Conservation (phyloP, 2,329 filamentous ascomycete species). For the Torrubiellomyces zombiae region DNA sequence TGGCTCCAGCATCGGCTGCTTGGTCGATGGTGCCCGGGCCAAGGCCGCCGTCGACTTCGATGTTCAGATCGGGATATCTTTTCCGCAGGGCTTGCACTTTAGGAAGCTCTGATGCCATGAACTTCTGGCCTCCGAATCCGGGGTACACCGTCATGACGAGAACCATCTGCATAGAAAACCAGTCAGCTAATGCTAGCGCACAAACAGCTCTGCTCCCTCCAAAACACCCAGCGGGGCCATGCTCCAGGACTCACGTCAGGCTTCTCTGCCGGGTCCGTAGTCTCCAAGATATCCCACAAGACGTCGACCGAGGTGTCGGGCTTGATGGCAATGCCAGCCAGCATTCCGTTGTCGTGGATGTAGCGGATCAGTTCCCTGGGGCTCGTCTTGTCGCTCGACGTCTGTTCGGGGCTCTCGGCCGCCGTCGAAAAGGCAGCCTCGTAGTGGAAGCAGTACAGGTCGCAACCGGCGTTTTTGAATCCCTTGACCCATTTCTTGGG, state of each 20-base stretch:
- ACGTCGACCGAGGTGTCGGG: constrained; percentile 83
- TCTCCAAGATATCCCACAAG: constrained; percentile 77
- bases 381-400: constrained; percentile 54
- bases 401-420: constrained; percentile 59
- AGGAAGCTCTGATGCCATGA: constrained; percentile 90
- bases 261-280: constrained; percentile 50
- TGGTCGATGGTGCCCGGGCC: constrained; percentile 81
- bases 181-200: too few relatives aligned
- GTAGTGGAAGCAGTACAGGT: constrained; percentile 99
- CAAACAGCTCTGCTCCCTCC: too few relatives aligned
- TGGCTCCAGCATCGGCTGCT: constrained; percentile 87
- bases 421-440: constrained; percentile 85
- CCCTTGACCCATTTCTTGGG: constrained; percentile 97
- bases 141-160: constrained; percentile 97
- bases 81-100: constrained; percentile 76
- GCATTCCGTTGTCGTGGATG: constrained; percentile 76
- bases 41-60: constrained; percentile 90
- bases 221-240: too few relatives aligned
- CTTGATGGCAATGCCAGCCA: constrained; percentile 91
- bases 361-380: constrained; percentile 76
- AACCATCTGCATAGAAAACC: constrained; percentile 65
- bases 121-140: constrained; percentile 94
- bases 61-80: constrained; percentile 82
- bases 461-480: constrained; percentile 84
- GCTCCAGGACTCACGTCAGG: constrained; percentile 59